These are phyloP conservation scores for Trichoderma gamsii DNA, from an alignment of 495 filamentous ascomycete genomes.

Conservation along the genomic window DNA sequence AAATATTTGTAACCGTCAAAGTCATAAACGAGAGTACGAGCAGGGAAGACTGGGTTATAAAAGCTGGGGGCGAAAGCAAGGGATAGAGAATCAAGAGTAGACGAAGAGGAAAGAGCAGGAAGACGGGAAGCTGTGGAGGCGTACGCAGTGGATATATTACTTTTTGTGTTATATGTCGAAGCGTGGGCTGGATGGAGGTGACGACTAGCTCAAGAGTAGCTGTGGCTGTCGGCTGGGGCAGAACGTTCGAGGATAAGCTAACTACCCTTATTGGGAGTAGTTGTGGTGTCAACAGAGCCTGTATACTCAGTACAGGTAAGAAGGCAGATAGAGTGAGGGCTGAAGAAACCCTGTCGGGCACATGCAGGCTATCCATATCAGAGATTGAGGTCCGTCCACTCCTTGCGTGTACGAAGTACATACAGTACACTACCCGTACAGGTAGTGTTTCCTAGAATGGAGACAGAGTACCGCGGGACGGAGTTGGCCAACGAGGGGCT, in stretches of 20 bases:
- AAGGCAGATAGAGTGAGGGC: slow-evolving; percentile 18
- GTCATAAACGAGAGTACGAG: slow-evolving; percentile 18
- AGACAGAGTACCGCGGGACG: slow-evolving; percentile 5
- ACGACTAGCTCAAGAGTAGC: slow-evolving; percentile 41
- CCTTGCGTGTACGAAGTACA: neutral
- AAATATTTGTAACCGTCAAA: slow-evolving; percentile 4
- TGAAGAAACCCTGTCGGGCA: slow-evolving; percentile 12
- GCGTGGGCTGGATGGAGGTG: slow-evolving; percentile 46
- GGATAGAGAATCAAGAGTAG: slow-evolving; percentile 16
- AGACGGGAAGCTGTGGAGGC: slow-evolving; percentile 13
- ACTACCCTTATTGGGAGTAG: slow-evolving; percentile 35
- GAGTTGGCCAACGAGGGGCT: slow-evolving; percentile 25
- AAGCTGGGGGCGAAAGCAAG: slow-evolving; percentile 18
- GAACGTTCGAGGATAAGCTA: slow-evolving; percentile 7
- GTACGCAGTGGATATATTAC: slow-evolving; percentile 44
- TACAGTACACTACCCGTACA: neutral
- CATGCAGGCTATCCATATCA: slow-evolving; percentile 14
- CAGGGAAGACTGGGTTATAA: neutral
- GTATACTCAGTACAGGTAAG: slow-evolving; percentile 15
- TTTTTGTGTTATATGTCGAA: slow-evolving; percentile 28
- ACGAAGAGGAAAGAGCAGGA: slow-evolving; percentile 16
- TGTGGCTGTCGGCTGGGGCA: slow-evolving; percentile 10
- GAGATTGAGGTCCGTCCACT: slow-evolving; percentile 4
- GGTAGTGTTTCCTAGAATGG: slow-evolving; percentile 12
- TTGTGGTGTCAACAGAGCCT: slow-evolving; percentile 11